phyloP scores from a whole-genome alignment of 805 yeast species.

The Cyberlindnera maclurae region DNA sequence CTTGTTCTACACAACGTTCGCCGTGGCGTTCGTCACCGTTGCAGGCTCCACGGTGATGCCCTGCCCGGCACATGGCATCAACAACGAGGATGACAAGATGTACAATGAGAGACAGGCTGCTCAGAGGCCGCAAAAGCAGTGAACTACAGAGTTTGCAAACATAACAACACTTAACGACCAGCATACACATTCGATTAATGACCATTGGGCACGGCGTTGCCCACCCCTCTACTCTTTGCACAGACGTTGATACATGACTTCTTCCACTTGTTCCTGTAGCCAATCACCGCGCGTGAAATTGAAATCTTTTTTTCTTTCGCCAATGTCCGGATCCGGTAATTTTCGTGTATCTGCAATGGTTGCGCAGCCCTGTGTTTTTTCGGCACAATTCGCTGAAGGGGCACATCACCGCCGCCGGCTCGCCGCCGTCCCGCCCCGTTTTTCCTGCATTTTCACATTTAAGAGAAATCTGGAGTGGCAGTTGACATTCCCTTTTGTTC shows the following conservation, averaged over 20 bases:
- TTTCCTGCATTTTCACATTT: no score
- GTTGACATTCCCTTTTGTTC: no score
- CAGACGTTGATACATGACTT: slow-evolving; percentile 2
- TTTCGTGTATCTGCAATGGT: background rate
- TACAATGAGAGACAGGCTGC: slow-evolving; percentile 15
- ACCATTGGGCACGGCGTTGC: background rate
- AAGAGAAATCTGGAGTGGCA: no score
- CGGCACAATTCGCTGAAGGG: no score
- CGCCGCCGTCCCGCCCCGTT: no score
- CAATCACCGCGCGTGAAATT: slow-evolving; percentile 8
- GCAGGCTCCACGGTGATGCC: slow-evolving; percentile 36
- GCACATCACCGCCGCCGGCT: no score
- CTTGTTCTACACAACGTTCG: slow-evolving; percentile 52
- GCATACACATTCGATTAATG: slow-evolving; percentile 3
- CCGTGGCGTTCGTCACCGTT: slow-evolving; percentile 46
- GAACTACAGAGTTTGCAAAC: background rate
- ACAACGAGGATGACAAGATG: slow-evolving; percentile 31
- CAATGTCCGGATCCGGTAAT: background rate
- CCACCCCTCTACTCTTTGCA: no score
- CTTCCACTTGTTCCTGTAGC: slow-evolving; percentile 1
- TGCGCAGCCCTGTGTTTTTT: background rate
- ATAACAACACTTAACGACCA: slow-evolving; percentile 1
- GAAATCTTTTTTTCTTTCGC: background rate
- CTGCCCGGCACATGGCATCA: slow-evolving; percentile 37
- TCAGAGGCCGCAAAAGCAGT: slow-evolving; percentile 4